Percentiles rank a stretch among this genome's conserved stretches.
phyloP scores from a whole-genome alignment of 371 early-diverging fungal genomes.

The Syncephalastrum racemosum region DNA sequence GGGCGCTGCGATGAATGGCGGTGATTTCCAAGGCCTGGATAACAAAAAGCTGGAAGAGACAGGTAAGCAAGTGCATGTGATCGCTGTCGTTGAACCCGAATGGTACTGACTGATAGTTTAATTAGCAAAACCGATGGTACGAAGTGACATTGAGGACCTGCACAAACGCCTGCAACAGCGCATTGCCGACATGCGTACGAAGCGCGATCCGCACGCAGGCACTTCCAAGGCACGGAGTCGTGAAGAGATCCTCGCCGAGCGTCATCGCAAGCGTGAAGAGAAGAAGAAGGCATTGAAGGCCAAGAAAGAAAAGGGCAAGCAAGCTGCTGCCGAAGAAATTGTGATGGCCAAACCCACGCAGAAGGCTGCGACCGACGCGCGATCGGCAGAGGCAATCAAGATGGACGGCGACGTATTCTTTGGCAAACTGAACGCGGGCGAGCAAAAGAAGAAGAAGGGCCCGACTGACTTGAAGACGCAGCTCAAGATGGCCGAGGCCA shows the following conservation, averaged over 20 bases:
- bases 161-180: conserved; percentile 70
- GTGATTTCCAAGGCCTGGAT: conserved; percentile 29
- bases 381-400: conserved; percentile 50
- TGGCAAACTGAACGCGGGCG: conserved; percentile 72
- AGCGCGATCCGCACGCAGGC: conserved; percentile 55
- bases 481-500: conserved; percentile 74
- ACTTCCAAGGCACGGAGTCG: conserved; percentile 59
- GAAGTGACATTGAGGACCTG: conserved; percentile 62
- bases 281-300: conserved; percentile 67
- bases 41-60: conserved; percentile 6
- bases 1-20: conserved; percentile 21
- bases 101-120: not conserved
- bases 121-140: conserved; percentile 38
- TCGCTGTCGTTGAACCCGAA: too few relatives aligned
- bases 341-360: conserved; percentile 40
- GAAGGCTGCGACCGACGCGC: conserved; percentile 10
- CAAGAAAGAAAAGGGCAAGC: conserved; percentile 64
- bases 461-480: conserved; percentile 73
- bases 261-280: conserved; percentile 76
- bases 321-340: conserved; percentile 49
- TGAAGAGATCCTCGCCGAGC: conserved; percentile 74
- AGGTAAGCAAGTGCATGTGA: not conserved
- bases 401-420: conserved; percentile 66
- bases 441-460: conserved; percentile 67
- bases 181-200: conserved; percentile 66